phyloP scores from a whole-genome alignment of 1,139 yeast species.

The Taiozyma onychis region DNA sequence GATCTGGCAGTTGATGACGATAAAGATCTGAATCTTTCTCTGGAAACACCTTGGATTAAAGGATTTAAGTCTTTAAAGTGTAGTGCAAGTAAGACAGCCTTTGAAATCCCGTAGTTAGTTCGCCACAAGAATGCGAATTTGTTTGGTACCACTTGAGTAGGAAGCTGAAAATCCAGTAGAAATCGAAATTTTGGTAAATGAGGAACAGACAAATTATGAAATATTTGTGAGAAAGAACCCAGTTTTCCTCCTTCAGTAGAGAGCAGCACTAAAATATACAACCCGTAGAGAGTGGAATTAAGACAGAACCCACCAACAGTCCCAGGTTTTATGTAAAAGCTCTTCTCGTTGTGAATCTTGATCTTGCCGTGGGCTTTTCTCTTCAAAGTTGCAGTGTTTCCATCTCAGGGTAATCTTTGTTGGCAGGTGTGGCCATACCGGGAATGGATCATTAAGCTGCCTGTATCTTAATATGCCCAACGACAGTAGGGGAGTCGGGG shows the following conservation, averaged over 20 bases:
- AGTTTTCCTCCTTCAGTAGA: too few relatives aligned
- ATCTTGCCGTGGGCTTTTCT: not conserved
- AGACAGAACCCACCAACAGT: too few relatives aligned
- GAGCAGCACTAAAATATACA: not conserved
- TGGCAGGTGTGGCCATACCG: not conserved
- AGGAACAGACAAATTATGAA: not conserved
- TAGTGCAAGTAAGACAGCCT: too few relatives aligned
- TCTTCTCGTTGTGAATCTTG: too few relatives aligned
- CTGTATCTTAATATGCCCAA: too few relatives aligned
- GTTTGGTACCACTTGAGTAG: not conserved
- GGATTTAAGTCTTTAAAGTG: not conserved
- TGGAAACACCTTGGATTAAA: not conserved
- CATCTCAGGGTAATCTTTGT: not conserved
- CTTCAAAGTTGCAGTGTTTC: not conserved
- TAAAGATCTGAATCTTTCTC: not conserved
- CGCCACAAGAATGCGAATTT: not conserved
- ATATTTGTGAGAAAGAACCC: too few relatives aligned
- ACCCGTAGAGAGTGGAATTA: too few relatives aligned
- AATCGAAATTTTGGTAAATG: not conserved
- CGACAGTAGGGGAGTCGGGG: too few relatives aligned
- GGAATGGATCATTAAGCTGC: not conserved
- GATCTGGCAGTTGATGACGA: not conserved
- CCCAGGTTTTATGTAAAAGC: too few relatives aligned
- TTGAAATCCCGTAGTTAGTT: not conserved
- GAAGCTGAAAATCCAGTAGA: not conserved